Conservation (phyloP, 2,329 filamentous ascomycete genomes). For the Cladosporium phlei region DNA sequence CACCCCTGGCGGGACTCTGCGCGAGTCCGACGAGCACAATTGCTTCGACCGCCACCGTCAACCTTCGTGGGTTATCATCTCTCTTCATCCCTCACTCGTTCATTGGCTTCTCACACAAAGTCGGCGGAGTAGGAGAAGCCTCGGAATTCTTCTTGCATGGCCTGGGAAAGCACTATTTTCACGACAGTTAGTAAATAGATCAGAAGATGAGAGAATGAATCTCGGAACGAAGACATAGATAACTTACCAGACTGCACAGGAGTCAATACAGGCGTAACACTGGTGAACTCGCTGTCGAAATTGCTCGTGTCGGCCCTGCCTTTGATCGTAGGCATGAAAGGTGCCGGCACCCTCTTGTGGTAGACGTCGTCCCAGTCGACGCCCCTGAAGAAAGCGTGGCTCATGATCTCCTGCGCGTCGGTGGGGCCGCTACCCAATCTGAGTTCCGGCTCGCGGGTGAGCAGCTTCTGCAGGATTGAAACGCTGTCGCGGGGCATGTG, state of each 20-base stretch:
- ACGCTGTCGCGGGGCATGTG: constrained; percentile 98
- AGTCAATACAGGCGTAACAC: constrained; percentile 93
- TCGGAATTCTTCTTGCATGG: constrained; percentile 99
- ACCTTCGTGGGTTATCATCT: no score
- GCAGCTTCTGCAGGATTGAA: constrained; percentile 92
- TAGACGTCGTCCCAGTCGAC: constrained; percentile 99
- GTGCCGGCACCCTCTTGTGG: constrained; percentile 83
- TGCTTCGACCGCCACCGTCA: no score
- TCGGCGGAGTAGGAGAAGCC: constrained; percentile 97
- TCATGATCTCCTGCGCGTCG: constrained; percentile 98
- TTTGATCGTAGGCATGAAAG: constrained; percentile 85
- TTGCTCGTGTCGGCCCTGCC: constrained; percentile 98
- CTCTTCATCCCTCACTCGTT: neutral
- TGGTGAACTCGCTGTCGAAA: constrained; percentile 97
- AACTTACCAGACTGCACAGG: constrained; percentile 91
- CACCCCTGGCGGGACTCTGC: no score
- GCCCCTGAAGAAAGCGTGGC: constrained; percentile 94
- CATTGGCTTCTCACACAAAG: constrained; percentile 57
- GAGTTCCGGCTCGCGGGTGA: constrained; percentile 90
- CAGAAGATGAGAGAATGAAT: neutral
- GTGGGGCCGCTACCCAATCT: constrained; percentile 91
- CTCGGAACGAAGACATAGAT: constrained; percentile 12
- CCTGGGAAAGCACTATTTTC: constrained; percentile 86
- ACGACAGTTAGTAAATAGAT: no score
- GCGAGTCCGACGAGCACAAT: no score